Percentiles rank a stretch among this genome's conserved stretches.
Conservation (phyloP, 305 asterid genomes). For the Fraxinus sp. region DNA sequence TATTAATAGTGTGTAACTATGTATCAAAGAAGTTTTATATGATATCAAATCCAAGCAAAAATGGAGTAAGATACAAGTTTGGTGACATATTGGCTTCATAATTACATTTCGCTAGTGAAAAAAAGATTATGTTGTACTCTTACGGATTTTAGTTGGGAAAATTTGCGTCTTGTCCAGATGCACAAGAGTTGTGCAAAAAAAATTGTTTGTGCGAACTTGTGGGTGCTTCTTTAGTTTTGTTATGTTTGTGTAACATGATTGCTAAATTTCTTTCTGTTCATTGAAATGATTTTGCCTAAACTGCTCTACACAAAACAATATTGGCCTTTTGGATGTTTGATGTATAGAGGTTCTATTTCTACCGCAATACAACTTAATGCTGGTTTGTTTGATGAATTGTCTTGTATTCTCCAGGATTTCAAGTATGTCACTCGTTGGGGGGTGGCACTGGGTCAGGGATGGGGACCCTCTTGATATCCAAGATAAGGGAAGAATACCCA, state of each 20-base stretch:
- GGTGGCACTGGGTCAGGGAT: conserved; percentile 48
- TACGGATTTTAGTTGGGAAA: neutral
- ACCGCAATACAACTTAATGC: neutral
- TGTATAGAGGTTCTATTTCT: neutral
- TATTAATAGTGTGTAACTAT: neutral
- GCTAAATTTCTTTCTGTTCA: neutral
- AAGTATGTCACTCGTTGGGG: conserved; percentile 40
- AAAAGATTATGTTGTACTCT: neutral
- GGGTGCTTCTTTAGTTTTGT: neutral
- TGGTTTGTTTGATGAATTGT: neutral
- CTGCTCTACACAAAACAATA: neutral
- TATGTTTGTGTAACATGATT: neutral
- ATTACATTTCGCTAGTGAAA: neutral
- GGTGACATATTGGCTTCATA: neutral
- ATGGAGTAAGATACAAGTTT: neutral
- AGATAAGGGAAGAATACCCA: conserved; percentile 42
- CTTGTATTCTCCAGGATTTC: conserved; percentile 33
- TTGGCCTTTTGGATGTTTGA: neutral
- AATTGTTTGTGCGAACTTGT: neutral
- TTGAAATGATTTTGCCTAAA: neutral
- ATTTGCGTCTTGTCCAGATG: neutral
- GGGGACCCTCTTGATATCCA: conserved; percentile 39
- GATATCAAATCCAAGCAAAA: neutral
- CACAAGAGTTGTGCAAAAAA: neutral
- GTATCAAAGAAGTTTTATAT: neutral